Percentiles rank a stretch among this genome's conserved stretches.
Conservation (phyloP, 768 basidiomycete species). For the Boletus sp. region DNA sequence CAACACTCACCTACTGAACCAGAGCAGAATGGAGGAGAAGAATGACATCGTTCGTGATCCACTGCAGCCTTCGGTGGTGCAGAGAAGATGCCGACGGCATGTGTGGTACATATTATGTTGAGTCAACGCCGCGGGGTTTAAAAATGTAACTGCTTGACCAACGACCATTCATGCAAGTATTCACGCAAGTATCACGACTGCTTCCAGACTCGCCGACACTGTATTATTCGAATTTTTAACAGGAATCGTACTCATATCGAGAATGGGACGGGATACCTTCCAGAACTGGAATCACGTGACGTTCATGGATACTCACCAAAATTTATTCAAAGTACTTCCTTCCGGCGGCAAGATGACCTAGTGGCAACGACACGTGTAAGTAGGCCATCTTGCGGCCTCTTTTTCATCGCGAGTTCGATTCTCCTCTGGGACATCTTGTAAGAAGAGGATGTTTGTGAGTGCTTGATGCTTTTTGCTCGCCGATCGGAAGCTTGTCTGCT, state of each 20-base stretch:
- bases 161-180: too few relatives aligned
- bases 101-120: neutral
- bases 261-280: too few relatives aligned
- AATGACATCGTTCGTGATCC: constrained; percentile 38
- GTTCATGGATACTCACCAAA: too few relatives aligned
- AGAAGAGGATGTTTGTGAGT: too few relatives aligned
- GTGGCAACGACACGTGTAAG: constrained; percentile 1
- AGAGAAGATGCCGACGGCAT: neutral
- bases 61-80: neutral
- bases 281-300: too few relatives aligned
- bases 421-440: neutral
- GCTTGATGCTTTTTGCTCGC: too few relatives aligned
- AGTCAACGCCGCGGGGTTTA: constrained; percentile 15
- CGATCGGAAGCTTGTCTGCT: too few relatives aligned
- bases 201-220: too few relatives aligned
- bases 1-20: constrained; percentile 49
- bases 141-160: constrained; percentile 6
- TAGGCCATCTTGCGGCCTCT: neutral
- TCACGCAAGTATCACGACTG: too few relatives aligned
- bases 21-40: constrained; percentile 54
- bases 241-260: too few relatives aligned
- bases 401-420: constrained; percentile 6
- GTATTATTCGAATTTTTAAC: too few relatives aligned
- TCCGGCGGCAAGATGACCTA: constrained; percentile 1
- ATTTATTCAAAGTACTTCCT: neutral